Conservation (phyloP, 805 yeast species). For the Lachancea quebecensis region DNA sequence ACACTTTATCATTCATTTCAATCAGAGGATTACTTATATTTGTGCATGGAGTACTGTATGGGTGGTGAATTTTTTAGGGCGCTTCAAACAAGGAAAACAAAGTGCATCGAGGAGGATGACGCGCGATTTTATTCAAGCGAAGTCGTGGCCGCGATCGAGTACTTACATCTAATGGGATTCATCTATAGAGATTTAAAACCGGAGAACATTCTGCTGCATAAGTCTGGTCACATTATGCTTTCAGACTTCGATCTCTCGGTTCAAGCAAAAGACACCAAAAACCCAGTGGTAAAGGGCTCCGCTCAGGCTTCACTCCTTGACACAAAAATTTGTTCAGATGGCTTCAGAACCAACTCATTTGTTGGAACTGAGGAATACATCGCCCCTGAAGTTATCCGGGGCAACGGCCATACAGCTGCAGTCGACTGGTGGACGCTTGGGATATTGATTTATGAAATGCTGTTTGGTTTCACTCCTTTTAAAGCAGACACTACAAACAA, state of each 20-base stretch:
- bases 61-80: conserved; percentile 99
- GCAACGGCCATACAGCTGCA: conserved; percentile 95
- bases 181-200: conserved; percentile 96
- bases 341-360: conserved; percentile 93
- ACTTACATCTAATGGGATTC: conserved; percentile 92
- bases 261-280: conserved; percentile 70
- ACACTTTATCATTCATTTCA: conserved; percentile 95
- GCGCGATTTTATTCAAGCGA: conserved; percentile 95
- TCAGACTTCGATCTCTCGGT: conserved; percentile 94
- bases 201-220: conserved; percentile 88
- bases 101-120: conserved; percentile 79
- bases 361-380: conserved; percentile 99
- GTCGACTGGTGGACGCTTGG: conserved; percentile 99
- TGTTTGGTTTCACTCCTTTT: conserved; percentile 93
- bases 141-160: conserved; percentile 94
- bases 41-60: conserved; percentile 98
- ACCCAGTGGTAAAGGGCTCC: conserved; percentile 41
- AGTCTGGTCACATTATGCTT: conserved; percentile 96
- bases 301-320: conserved; percentile 46
- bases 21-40: conserved; percentile 80
- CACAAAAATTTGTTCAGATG: conserved; percentile 91
- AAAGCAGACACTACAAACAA: conserved; percentile 84
- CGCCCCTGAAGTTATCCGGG: conserved; percentile 96
- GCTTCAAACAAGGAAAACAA: conserved; percentile 79
- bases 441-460: conserved; percentile 86